These are phyloP conservation scores for Sherardia arvensis DNA, from an alignment of 257 asterid genomes.

Conservation along the genomic window DNA sequence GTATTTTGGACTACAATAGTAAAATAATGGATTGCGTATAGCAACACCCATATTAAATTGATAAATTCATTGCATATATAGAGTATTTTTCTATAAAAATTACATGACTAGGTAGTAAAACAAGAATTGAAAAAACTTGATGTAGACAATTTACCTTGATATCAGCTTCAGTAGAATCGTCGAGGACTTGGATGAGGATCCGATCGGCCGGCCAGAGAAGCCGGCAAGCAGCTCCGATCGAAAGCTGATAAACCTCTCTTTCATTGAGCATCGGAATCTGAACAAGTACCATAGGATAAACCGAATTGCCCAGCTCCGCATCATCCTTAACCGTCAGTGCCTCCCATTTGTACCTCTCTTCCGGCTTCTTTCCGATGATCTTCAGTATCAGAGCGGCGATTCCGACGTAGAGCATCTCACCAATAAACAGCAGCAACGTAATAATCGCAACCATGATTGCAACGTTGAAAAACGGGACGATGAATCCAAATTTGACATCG, in stretches of 20 bases:
- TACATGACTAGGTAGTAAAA: no score
- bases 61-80: no score
- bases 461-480: background rate
- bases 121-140: no score
- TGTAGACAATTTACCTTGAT: slow-evolving; percentile 39
- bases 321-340: background rate
- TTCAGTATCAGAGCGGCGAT: background rate
- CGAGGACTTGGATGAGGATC: slow-evolving; percentile 68
- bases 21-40: no score
- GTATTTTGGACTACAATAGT: no score
- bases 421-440: background rate
- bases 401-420: background rate
- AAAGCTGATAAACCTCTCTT: slow-evolving; percentile 65
- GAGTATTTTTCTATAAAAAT: no score
- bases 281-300: background rate
- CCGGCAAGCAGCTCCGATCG: slow-evolving; percentile 72
- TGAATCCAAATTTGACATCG: background rate
- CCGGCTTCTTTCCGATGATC: background rate
- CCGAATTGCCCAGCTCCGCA: background rate
- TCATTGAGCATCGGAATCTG: background rate
- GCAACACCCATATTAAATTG: no score
- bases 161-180: slow-evolving; percentile 72
- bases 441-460: background rate
- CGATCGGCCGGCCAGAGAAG: slow-evolving; percentile 80
- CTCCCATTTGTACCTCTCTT: background rate